Evolutionary conservation across 371 early-diverging fungal species (phyloP), one percentile per base, ranked within the genome.

Genomic region (Zychaea mexicana): DNA sequence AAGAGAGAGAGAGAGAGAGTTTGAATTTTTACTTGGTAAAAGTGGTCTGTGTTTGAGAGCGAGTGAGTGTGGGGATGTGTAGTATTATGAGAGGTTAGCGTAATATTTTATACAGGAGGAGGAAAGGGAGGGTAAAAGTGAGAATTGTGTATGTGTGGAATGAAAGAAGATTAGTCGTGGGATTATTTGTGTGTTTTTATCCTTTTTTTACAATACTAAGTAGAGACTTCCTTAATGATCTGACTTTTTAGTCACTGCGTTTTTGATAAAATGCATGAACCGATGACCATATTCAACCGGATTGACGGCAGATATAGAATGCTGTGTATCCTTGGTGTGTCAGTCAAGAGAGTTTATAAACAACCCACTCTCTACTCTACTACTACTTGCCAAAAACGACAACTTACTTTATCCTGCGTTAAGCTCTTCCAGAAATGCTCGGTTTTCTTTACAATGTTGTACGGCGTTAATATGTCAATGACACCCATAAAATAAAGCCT

Each of bases 391-490:
- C 38, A 36, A 9, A 49, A 22, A 49, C 22, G 36, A 42, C 12
- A 22, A 49, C 53, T 57, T 73, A 83, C 85, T 69, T 88, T 85
- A 66, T 95, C 94, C 68, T 91, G 84, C 8, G 85, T 85, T 46
- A 97, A 56, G 10, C 90, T 82, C 80, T 97, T 98, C 84, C 88
- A 94, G 22, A 90, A 79, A 63, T 93, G 93, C 71, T 98, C 99
- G 26, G 92, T 66, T 71, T 92, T 90, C 82, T 98, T 98, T 65
- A 83, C 80, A 47, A 86, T 70, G 70, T 93, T 91, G 80, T 97
- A 98, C 2, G 94, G 92, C n/a, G 99, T 98, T 54, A 98, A 83
- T 47, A 98, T 97, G 72, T 98, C 99, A 61, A 98, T 98, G 66
- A 98, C 90, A 24, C 98, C 98, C 61, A 98, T 74, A 66, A 92